Base-by-base conservation (phyloP, 805 yeast genomes). In the Kuraishia piskuri region DNA sequence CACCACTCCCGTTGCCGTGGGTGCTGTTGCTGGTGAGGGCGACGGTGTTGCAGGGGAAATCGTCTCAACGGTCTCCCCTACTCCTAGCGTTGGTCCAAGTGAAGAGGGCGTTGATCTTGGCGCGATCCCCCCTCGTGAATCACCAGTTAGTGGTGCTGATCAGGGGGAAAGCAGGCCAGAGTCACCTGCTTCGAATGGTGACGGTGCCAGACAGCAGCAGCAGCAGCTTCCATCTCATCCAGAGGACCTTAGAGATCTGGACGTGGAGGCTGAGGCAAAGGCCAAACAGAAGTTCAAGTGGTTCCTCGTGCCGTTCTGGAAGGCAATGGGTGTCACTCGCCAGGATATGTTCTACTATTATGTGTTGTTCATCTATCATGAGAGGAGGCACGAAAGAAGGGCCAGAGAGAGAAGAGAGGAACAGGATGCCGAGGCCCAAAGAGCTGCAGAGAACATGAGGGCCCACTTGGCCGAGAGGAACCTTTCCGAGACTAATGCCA, bases 331-430 rank as follows among this genome's bases (percentile, higher is more conserved):
- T 0, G 71, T 84, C 37, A 59, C 74, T 2, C 69, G 61, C 50
- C 58, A 63, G 8, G 82, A 83, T 56, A 58, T 84, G 52, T 75
- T 73, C 60, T 71, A 79, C 62, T 77, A 81, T 70, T 80, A 78
- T 17, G 81, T 82, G 26, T 65, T 76, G 46, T 54, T 54, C 47
- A 59, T 61, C 48, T 73, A 71, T 57, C 65, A 63, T 49, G 58
- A 58, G 36, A 57, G 58, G 26, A 62, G 72, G 54, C 21, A 31
- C 17, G 50, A 37, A 31, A 61, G 72, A 45, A 20, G 62, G 36
- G 26, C 24, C 26, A 20, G 51, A 49, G 53, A 50, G 51, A 40
- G 51, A 46, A 46, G 54, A 4, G 26, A 48, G 22, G 40, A 31
- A 31, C 40, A 31, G 40, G 40, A 45, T n/a, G 37, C 26, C 2